Conservation (phyloP, 2,329 filamentous ascomycete species). For the Chaetomium sp. region DNA sequence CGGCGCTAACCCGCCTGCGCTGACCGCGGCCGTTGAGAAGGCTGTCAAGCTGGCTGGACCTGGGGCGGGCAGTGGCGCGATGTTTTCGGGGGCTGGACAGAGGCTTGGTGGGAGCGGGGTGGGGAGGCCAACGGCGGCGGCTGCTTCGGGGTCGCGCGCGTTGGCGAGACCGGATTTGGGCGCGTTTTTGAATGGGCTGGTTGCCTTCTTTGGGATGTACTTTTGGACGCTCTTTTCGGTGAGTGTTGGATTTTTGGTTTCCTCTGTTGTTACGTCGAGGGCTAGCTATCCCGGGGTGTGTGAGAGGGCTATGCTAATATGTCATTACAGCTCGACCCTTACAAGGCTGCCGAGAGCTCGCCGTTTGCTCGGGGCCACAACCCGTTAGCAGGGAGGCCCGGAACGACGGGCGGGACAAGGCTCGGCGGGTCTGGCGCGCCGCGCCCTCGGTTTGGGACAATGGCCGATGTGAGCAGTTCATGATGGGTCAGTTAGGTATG, state of each 20-base stretch:
- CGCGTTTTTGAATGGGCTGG: conserved; percentile 41
- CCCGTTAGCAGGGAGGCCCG: conserved; percentile 16
- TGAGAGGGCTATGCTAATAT: not conserved
- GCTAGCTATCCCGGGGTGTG: too few relatives aligned
- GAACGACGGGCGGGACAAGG: conserved; percentile 15
- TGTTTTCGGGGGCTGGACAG: conserved; percentile 50
- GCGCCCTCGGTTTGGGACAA: conserved; percentile 41
- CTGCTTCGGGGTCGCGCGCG: not conserved
- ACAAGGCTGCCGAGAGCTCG: conserved; percentile 54
- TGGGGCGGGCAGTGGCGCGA: conserved; percentile 37
- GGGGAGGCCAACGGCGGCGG: conserved; percentile 6
- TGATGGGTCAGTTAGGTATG: conserved; percentile 3
- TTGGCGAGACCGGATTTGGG: conserved; percentile 30
- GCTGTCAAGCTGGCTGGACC: conserved; percentile 49
- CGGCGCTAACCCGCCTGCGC: conserved; percentile 71
- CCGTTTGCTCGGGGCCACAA: conserved; percentile 49
- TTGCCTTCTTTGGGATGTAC: conserved; percentile 56
- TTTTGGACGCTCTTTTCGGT: conserved; percentile 55
- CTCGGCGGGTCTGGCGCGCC: conserved; percentile 16
- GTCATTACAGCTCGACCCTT: conserved; percentile 51
- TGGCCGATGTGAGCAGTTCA: conserved; percentile 41
- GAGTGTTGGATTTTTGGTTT: conserved; percentile 26
- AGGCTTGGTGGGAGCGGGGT: conserved; percentile 44
- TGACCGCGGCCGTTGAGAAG: conserved; percentile 71
- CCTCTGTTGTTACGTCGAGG: not conserved